Base-by-base conservation (phyloP, 441 rosid species). In the Euphorbia corollata region DNA sequence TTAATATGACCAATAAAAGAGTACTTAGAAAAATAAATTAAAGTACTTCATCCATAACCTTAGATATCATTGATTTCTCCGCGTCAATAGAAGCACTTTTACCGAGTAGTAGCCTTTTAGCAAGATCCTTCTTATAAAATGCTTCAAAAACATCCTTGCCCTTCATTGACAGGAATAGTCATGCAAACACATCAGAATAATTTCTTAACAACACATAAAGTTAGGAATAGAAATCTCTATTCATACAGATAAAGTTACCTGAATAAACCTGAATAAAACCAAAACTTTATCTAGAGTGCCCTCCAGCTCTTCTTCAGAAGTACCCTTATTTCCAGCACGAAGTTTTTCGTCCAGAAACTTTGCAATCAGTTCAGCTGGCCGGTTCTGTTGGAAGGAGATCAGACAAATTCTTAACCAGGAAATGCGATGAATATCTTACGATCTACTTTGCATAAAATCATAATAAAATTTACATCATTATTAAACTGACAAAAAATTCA, bases 261-360 rank as follows among this genome's bases (percentile, higher is more conserved):
- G 99, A 72, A 94, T 94, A 79, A 94, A 94, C 85, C 99, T 86
- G 83, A 94, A 94, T 62, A 94, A 81, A 68, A 94, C 97, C 84
- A 94, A 82, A 67, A 91, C 98, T 85, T 86, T 91, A 74, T 94
- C 99, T 71, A 94, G 98, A 38, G 86, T 91, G 54, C 87, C 85
- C 95, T 94, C 99, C 84, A 94, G 81, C 80, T 94, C 99, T 85
- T 94, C 99, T 85, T 94, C 98, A 36, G 99, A 91, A 65, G 96
- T 91, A 78, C 96, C 98, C 85, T 94, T 94, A 73, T 94, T 94
- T 62, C 99, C 99, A 81, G 99, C 96, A 75, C 98, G 98, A 73
- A 94, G 94, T 78, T 94, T 94, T 77, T 91, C 99, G 71, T 94
- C 99, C 88, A 91, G 81, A 84, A 91, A 94, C 80, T 94, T 94